These are phyloP conservation scores for Aspergillus affinis DNA, from an alignment of 495 filamentous ascomycete genomes.

Conservation along the genomic window DNA sequence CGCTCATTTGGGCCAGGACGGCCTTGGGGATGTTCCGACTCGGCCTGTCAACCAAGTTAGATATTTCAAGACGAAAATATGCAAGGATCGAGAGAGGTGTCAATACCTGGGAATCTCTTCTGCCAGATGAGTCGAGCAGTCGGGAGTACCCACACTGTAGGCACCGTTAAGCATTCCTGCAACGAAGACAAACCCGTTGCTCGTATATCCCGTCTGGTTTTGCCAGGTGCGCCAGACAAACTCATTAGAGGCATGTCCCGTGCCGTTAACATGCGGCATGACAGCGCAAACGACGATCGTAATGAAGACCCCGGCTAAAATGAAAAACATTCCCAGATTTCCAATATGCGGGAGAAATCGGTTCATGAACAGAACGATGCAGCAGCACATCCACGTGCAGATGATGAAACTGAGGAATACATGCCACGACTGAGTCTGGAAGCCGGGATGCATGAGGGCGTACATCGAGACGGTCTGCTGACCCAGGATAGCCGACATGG, in stretches of 20 bases:
- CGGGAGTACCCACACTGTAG: constrained; percentile 79
- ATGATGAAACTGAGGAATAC: constrained; percentile 69
- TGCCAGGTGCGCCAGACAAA: constrained; percentile 65
- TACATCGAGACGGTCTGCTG: constrained; percentile 72
- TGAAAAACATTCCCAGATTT: constrained; percentile 67
- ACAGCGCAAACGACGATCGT: constrained; percentile 73
- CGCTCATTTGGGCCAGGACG: constrained; percentile 48
- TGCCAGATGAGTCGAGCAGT: constrained; percentile 72
- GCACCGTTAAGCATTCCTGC: constrained; percentile 85
- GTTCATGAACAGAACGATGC: constrained; percentile 73
- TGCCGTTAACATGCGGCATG: constrained; percentile 58
- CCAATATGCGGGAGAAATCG: constrained; percentile 63
- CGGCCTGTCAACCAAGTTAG: constrained; percentile 24
- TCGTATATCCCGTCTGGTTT: constrained; percentile 65
- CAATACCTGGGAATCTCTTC: constrained; percentile 77
- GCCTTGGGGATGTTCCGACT: constrained; percentile 53
- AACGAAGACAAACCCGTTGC: constrained; percentile 72
- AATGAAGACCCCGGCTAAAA: constrained; percentile 66
- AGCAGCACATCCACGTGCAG: constrained; percentile 64
- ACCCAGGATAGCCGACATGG: constrained; percentile 64
- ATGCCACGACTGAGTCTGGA: constrained; percentile 67
- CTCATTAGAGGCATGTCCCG: constrained; percentile 49
- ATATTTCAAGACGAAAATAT: background rate
- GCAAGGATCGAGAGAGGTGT: background rate
- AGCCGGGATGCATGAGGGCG: constrained; percentile 64